phyloP scores from a whole-genome alignment of 1,139 yeast genomes.

The Zygoascus sp. region DNA sequence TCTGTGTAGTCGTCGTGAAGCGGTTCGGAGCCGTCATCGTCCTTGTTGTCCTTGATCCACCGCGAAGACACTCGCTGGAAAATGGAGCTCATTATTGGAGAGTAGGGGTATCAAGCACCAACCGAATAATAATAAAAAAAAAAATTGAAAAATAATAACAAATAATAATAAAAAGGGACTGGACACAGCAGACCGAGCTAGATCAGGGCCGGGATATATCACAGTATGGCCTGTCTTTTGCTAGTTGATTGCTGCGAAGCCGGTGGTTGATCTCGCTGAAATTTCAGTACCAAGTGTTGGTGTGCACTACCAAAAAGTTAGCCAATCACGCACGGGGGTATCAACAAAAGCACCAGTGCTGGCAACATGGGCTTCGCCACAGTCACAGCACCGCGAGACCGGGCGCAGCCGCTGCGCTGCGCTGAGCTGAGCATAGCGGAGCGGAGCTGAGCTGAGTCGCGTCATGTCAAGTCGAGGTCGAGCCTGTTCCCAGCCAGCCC shows the following conservation, averaged over 20 bases:
- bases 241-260: too few relatives aligned
- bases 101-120: too few relatives aligned
- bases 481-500: neutral
- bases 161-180: too few relatives aligned
- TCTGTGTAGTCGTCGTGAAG: slow-evolving; percentile 9
- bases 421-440: too few relatives aligned
- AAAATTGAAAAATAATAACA: neutral
- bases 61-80: slow-evolving; percentile 14
- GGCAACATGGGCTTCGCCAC: neutral
- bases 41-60: slow-evolving; percentile 14
- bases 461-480: neutral
- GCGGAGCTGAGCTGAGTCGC: too few relatives aligned
- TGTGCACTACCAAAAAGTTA: too few relatives aligned
- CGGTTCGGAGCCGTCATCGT: slow-evolving; percentile 10
- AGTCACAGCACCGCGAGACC: neutral
- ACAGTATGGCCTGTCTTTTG: too few relatives aligned
- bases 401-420: too few relatives aligned
- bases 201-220: too few relatives aligned
- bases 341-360: neutral
- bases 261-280: too few relatives aligned
- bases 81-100: slow-evolving; percentile 13
- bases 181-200: too few relatives aligned
- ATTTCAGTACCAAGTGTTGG: too few relatives aligned
- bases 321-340: neutral
- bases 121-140: neutral